Percentiles rank a stretch among this genome's conserved stretches.
Conservation (phyloP, 345 rosid species). For the Hibiscus mutabilis region DNA sequence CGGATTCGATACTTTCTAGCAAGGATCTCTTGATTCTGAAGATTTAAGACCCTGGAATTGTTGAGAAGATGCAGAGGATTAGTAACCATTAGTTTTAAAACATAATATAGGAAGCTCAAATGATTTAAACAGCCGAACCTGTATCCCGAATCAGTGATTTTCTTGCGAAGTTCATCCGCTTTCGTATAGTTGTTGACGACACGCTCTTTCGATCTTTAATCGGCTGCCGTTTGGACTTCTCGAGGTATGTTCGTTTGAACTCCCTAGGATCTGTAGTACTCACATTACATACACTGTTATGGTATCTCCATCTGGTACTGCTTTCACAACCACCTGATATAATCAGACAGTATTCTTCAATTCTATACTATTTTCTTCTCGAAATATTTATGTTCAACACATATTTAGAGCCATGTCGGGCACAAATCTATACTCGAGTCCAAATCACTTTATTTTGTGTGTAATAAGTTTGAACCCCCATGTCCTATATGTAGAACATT, state of each 20-base stretch:
- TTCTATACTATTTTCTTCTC: no score
- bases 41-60: slow-evolving; percentile 31
- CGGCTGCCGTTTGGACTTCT: slow-evolving; percentile 51
- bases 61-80: no score
- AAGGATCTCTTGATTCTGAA: slow-evolving; percentile 58
- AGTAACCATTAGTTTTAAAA: no score
- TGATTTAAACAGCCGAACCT: not conserved
- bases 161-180: slow-evolving; percentile 71
- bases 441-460: no score
- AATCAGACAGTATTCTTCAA: no score
- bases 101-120: no score
- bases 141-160: slow-evolving; percentile 61
- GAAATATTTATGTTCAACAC: no score
- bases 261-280: slow-evolving; percentile 50
- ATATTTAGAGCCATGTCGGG: no score
- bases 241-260: slow-evolving; percentile 49
- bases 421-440: no score
- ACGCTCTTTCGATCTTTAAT: slow-evolving; percentile 52
- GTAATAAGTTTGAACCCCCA: no score
- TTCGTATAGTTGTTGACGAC: slow-evolving; percentile 13
- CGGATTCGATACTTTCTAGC: slow-evolving; percentile 67
- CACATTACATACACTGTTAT: slow-evolving; percentile 54
- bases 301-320: slow-evolving; percentile 80
- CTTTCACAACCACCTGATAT: slow-evolving; percentile 57
- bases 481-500: no score